Evolutionary conservation across 2,329 filamentous ascomycete genomes (phyloP).

Genomic region (Fusarium aywerte): DNA sequence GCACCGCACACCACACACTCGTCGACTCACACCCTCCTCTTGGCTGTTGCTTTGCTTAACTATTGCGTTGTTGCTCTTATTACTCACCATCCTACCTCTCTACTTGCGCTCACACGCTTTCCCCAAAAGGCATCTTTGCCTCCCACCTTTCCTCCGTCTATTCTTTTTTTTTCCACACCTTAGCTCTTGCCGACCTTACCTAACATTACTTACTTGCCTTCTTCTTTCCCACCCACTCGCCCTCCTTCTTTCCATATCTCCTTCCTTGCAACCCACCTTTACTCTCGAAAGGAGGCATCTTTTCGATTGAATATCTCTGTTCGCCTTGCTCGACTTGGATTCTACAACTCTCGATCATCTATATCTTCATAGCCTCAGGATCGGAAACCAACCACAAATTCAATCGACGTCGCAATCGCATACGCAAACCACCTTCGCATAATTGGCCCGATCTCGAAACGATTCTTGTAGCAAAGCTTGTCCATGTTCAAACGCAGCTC

Average conservation of each 20-base stretch:
- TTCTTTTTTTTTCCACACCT: conserved; percentile 36
- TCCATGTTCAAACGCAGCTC: conserved; percentile 41
- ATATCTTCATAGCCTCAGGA: conserved; percentile 13
- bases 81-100: conserved; percentile 32
- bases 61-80: conserved; percentile 39
- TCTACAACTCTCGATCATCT: conserved; percentile 9
- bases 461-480: conserved; percentile 42
- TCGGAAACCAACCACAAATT: conserved; percentile 15
- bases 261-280: conserved; percentile 33
- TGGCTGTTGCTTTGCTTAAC: conserved; percentile 30
- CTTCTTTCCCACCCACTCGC: conserved; percentile 27
- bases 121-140: conserved; percentile 45
- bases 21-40: conserved; percentile 42
- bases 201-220: conserved; percentile 22
- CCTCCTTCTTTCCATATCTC: conserved; percentile 26
- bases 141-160: conserved; percentile 44
- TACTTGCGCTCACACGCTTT: conserved; percentile 40
- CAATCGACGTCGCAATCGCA: conserved; percentile 39
- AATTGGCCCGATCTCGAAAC: conserved; percentile 43
- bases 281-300: conserved; percentile 12
- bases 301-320: conserved; percentile 21
- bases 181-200: conserved; percentile 37
- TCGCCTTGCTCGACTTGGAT: conserved; percentile 19
- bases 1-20: conserved; percentile 40
- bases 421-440: conserved; percentile 36